phyloP scores from a whole-genome alignment of 2,329 filamentous ascomycete species.

The Clarireedia monteithiana region DNA sequence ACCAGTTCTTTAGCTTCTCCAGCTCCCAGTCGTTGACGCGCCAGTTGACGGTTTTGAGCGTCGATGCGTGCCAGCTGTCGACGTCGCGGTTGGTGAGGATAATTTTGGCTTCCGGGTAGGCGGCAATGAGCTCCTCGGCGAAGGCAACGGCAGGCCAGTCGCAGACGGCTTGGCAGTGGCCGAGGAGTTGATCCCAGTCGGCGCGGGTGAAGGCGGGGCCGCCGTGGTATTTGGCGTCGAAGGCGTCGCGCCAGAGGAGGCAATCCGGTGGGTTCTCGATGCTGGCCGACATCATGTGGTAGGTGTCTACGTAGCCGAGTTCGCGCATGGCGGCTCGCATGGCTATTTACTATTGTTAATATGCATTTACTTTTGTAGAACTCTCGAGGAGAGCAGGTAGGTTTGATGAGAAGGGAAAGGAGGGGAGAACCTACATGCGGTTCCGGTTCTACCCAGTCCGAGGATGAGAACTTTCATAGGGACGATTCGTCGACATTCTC shows the following conservation, averaged over 20 bases:
- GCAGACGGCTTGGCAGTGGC: constrained; percentile 38
- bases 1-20: constrained; percentile 1
- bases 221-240: constrained; percentile 54
- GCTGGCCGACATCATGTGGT: constrained; percentile 66
- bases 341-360: constrained; percentile 32
- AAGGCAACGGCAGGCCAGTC: constrained; percentile 27
- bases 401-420: no score
- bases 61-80: constrained; percentile 14
- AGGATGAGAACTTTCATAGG: constrained; percentile 68
- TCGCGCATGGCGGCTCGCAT: constrained; percentile 58
- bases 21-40: constrained; percentile 6
- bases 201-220: constrained; percentile 53
- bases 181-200: constrained; percentile 63
- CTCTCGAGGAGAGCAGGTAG: not conserved
- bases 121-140: constrained; percentile 19
- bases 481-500: constrained; percentile 55
- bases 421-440: constrained; percentile 46
- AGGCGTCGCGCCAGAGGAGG: constrained; percentile 61
- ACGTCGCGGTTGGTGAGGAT: constrained; percentile 16
- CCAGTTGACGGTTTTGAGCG: constrained; percentile 7
- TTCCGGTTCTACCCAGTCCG: constrained; percentile 63
- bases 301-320: constrained; percentile 60
- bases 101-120: constrained; percentile 17
- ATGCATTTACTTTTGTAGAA: not conserved
- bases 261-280: constrained; percentile 62